Percentiles rank a stretch among this genome's conserved stretches.
phyloP scores from a whole-genome alignment of 1,284 basidiomycete species.

The Trichosporon sp. region DNA sequence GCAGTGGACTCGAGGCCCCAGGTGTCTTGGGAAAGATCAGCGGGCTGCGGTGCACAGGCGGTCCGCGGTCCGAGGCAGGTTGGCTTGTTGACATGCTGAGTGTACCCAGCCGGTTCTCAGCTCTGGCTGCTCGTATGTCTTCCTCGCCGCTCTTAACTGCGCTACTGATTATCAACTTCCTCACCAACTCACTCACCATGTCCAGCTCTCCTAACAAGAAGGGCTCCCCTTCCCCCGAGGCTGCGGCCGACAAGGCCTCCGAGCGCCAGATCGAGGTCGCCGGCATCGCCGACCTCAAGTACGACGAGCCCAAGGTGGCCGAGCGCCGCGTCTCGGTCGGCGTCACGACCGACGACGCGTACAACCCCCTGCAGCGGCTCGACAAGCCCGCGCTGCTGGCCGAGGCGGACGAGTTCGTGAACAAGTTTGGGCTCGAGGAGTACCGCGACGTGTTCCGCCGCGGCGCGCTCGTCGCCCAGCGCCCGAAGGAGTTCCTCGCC shows the following conservation, averaged over 20 bases:
- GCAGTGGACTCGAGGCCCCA: no score
- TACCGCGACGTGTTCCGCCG: constrained; percentile 54
- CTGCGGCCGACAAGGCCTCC: neutral
- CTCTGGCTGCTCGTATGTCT: no score
- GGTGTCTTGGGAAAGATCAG: no score
- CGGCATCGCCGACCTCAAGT: neutral
- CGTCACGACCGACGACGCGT: constrained; percentile 8
- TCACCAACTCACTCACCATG: neutral
- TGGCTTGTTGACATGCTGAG: no score
- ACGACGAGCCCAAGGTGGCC: neutral
- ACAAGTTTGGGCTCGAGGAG: constrained; percentile 53
- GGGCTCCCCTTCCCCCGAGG: neutral
- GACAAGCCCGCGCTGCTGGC: constrained; percentile 4
- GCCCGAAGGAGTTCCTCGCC: constrained; percentile 53
- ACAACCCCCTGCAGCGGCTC: constrained; percentile 26
- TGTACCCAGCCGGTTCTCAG: no score
- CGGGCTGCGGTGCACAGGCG: no score
- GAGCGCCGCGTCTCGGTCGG: neutral
- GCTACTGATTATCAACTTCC: no score
- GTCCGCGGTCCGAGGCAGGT: no score
- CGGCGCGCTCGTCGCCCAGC: constrained; percentile 63
- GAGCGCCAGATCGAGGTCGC: neutral
- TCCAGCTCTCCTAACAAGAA: neutral
- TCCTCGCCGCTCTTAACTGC: no score
- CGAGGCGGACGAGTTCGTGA: constrained; percentile 4